These are phyloP conservation scores for Lichina pygmaea DNA, from an alignment of 495 filamentous ascomycete species.

Conservation along the genomic window DNA sequence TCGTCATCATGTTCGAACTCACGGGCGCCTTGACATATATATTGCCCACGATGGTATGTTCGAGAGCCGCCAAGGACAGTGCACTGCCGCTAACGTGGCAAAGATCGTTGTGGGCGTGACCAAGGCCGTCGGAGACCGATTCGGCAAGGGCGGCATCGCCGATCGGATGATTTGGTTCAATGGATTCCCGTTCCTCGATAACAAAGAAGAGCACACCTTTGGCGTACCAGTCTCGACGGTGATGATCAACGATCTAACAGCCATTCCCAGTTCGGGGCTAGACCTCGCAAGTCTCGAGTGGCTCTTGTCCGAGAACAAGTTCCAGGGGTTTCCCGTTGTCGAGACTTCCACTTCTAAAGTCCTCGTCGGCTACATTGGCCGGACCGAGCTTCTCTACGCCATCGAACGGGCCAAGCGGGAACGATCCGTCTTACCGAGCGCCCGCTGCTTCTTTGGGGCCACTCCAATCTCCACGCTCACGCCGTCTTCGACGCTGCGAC, in stretches of 20 bases:
- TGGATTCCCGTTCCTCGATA: slow-evolving; percentile 91
- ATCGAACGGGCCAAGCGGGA: slow-evolving; percentile 60
- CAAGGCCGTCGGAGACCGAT: slow-evolving; percentile 75
- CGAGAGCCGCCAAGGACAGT: slow-evolving; percentile 33
- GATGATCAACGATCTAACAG: slow-evolving; percentile 59
- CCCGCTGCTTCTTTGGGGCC: slow-evolving; percentile 58
- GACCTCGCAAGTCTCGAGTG: slow-evolving; percentile 46
- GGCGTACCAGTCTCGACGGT: slow-evolving; percentile 81
- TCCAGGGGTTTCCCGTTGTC: slow-evolving; percentile 86
- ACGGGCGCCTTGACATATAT: slow-evolving; percentile 5
- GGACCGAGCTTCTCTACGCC: slow-evolving; percentile 83
- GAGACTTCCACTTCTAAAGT: slow-evolving; percentile 42
- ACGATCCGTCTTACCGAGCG: slow-evolving; percentile 35
- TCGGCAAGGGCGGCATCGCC: slow-evolving; percentile 86
- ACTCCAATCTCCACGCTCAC: slow-evolving; percentile 21
- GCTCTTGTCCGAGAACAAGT: slow-evolving; percentile 54
- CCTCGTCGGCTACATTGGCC: slow-evolving; percentile 79
- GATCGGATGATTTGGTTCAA: slow-evolving; percentile 99
- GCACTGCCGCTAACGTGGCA: slow-evolving; percentile 1
- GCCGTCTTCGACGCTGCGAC: slow-evolving; percentile 13
- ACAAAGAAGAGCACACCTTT: slow-evolving; percentile 94
- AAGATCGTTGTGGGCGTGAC: slow-evolving; percentile 89
- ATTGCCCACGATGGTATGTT: slow-evolving; percentile 4
- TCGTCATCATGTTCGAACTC: slow-evolving; percentile 6
- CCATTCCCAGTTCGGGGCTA: slow-evolving; percentile 50